Evolutionary conservation across 192 early-diverging fungal species (phyloP), one percentile per base, ranked within the genome.

Genomic region (Phycomyces blakesleeanus): DNA sequence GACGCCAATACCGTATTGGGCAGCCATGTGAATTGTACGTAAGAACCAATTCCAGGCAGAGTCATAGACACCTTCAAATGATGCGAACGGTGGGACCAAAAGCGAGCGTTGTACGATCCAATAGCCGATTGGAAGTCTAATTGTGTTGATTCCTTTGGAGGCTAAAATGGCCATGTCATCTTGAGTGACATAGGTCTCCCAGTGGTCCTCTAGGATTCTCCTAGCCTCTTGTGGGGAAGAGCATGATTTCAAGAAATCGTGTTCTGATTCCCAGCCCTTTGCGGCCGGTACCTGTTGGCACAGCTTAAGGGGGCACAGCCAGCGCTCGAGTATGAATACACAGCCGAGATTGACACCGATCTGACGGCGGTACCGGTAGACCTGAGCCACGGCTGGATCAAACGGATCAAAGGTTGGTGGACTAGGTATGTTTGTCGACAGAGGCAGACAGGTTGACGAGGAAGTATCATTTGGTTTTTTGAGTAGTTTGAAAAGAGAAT

Each of bases 51-150:
- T 78, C 74, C 77, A 77, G 7, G 84, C 67, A 25, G 82, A 60
- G 14, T 79, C 76, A 29, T 82, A 74, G 34, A 86, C 80, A 60
- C 80, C 53, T 34, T 22, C 40, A 25, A 37, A 68, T 6, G 41
- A n/a, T 22, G 42, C 61, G 24, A 55, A 86, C 15, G 81, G 85
- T 55, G 82, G 83, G 1, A 64, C 64, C 59, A 57, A 44, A n/a
- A 34, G n/a, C 40, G 72, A 51, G 8, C 76, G 75, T 11, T 66
- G 78, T 37, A 88, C 65, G 15, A 83, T 85, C 83, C 83, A 89
- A 72, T 85, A 86, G 25, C 86, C 86, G 34, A 89, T 76, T 0
- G 85, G 88, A 25, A 89, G 79, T 16, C 86, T 81, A 11, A 89
- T 61, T 12, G 80, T 77, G 73, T 88, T 89, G 63, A 89, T 78